Percentiles rank a stretch among this genome's conserved stretches.
phyloP scores from a whole-genome alignment of 768 basidiomycete genomes.

The Postia placenta region DNA sequence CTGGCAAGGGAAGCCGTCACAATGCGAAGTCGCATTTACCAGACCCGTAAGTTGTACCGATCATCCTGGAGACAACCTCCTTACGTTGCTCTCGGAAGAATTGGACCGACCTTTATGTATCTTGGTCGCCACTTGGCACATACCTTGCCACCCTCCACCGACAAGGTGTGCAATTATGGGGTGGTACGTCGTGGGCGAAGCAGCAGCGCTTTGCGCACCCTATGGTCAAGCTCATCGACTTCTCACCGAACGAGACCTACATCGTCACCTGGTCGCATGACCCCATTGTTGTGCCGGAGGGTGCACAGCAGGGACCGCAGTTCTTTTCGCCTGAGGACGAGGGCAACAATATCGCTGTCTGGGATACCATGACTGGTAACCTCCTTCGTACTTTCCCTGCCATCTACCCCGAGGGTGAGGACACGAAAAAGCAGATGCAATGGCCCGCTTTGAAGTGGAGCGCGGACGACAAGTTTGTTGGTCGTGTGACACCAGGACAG shows the following conservation, averaged over 20 bases:
- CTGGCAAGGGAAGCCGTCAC: slow-evolving; percentile 91
- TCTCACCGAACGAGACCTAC: slow-evolving; percentile 95
- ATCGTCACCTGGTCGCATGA: slow-evolving; percentile 97
- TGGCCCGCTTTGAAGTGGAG: slow-evolving; percentile 99
- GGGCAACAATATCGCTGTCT: slow-evolving; percentile 95
- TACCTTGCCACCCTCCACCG: slow-evolving; percentile 90
- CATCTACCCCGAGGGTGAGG: slow-evolving; percentile 52
- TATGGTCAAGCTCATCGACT: slow-evolving; percentile 91
- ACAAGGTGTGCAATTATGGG: slow-evolving; percentile 95
- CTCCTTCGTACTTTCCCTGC: slow-evolving; percentile 89
- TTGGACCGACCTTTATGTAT: slow-evolving; percentile 95
- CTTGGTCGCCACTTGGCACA: slow-evolving; percentile 97
- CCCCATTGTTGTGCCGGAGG: slow-evolving; percentile 80
- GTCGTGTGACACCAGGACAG: slow-evolving; percentile 79
- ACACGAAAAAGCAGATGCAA: slow-evolving; percentile 74
- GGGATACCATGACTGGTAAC: slow-evolving; percentile 93
- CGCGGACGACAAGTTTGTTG: slow-evolving; percentile 92
- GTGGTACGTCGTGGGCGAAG: slow-evolving; percentile 83
- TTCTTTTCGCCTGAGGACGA: slow-evolving; percentile 92
- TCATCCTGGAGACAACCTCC: slow-evolving; percentile 11
- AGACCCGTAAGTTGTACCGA: slow-evolving; percentile 53
- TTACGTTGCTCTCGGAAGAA: slow-evolving; percentile 43
- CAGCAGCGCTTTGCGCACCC: slow-evolving; percentile 94
- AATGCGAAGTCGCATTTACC: slow-evolving; percentile 68
- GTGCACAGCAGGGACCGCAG: slow-evolving; percentile 73